Base-by-base conservation (phyloP, 2,329 filamentous ascomycete species). In the Nothopassalora personata region DNA sequence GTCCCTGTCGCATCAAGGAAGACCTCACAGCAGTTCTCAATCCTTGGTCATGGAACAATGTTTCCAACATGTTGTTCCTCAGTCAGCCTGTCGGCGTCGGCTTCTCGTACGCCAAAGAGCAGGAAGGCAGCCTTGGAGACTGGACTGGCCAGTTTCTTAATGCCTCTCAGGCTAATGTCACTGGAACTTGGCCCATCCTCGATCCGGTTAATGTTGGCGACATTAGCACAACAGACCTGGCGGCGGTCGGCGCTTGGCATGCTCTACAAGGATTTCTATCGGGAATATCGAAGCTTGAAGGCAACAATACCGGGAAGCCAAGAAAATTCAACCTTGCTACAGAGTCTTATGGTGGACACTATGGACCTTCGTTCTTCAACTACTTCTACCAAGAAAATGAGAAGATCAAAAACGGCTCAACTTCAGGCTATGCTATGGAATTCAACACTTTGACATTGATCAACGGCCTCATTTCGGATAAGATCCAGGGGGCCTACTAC, bases 31-130 rank as follows among this genome's bases (percentile, higher is more conserved):
- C 65, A 19, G 60, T 64, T 13, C 61, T 73, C 68, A 86, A 86
- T 66, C 81, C 81, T 7, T 80, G 83, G 71, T 79, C 79, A 8
- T 86, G 81, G 81, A 84, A 78, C 64, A 78, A 83, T 60, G 77
- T 78, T 19, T 81, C 79, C 36, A 85, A 85, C 67, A 75, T 86
- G 72, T 73, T 86, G 15, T 86, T 84, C 72, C 74, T 86, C 53
- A 82, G 81, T 54, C 83, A 86, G 70, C 83, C 84, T 6, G 74
- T 83, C n/a, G 81, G 81, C 34, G 79, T 80, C 30, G 83, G 83
- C 1, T 82, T 83, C 69, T 82, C 79, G 1, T 83, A 84, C 68
- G 76, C 68, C 28, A 71, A 64, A 5, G 62, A 64, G 59, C 64
- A 56, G 18, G 65, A 70, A 39, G 59, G 60, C 33, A 33, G 56